Evolutionary conservation across 1,139 yeast genomes (phyloP), one percentile per base, ranked within the genome.

Genomic region (Saccharomyces hybrid): DNA sequence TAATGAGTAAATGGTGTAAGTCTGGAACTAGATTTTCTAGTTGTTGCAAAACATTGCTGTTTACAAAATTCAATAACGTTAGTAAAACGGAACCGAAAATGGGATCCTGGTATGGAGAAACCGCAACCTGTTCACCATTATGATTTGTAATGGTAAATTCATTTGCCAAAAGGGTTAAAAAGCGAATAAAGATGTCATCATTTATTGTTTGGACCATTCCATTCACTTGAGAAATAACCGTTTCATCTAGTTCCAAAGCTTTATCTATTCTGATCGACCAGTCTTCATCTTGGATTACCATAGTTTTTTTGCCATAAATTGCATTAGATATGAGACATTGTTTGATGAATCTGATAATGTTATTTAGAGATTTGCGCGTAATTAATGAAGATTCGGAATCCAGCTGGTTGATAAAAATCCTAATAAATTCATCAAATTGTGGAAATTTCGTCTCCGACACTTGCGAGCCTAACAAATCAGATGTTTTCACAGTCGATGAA

Each of bases 241-340:
- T 66, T 1, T 75, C 75, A 63, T 89, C 95, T 46, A 79, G 73
- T 50, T 81, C 85, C 5, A 87, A 56, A 0, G 95, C 88, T 54
- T 83, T 86, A n/a, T 85, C 89, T 28, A 88, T 66, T 62, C 93
- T 76, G 0, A 79, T 72, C 3, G 76, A 75, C 97, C 97, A 90
- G 51, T 86, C 84, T 59, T 84, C 87, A 67, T 88, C 96, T 23
- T 78, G 71, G 0, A 80, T 80, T 52, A 88, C 68, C 3, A 84
- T 83, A 0, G 93, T 83, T 1, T 72, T 65, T 27, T 77, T 72
- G 0, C 75, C 80, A 8, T 68, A 63, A 2, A 82, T 72, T 0
- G 95, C 79, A 58, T 86, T 81, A 80, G 87, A 84, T 0, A 86
- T 83, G 38, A 89, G 67, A 7, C 82, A 75, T 57, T 82, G 82